phyloP scores from a whole-genome alignment of 345 rosid genomes.

The Linum trigynum region DNA sequence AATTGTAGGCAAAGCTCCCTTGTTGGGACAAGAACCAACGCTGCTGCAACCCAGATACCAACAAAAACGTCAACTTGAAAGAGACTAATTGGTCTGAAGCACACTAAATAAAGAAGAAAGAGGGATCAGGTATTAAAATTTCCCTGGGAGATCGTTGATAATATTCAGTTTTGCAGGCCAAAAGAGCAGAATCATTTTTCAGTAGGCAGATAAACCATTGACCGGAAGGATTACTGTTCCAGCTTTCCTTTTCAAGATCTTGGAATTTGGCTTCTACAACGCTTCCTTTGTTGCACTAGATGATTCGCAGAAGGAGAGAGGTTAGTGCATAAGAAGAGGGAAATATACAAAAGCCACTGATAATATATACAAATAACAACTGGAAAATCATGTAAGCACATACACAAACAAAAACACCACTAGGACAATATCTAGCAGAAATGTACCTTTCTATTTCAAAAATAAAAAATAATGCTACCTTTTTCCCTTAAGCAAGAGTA shows the following conservation, averaged over 20 bases:
- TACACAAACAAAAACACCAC: background rate
- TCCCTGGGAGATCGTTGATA: slow-evolving; percentile 84
- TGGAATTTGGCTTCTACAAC: slow-evolving; percentile 72
- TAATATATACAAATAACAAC: too few relatives aligned
- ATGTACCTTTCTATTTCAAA: background rate
- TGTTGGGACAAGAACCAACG: slow-evolving; percentile 87
- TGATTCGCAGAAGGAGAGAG: too few relatives aligned
- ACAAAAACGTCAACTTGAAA: slow-evolving; percentile 10
- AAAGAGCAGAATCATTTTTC: slow-evolving; percentile 26
- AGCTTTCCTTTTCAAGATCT: slow-evolving; percentile 71
- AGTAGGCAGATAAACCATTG: slow-evolving; percentile 41
- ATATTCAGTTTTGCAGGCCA: slow-evolving; percentile 79
- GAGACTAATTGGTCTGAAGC: slow-evolving; percentile 25
- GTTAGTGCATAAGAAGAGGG: slow-evolving; percentile 6
- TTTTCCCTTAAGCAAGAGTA: slow-evolving; percentile 85
- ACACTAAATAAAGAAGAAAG: slow-evolving; percentile 13
- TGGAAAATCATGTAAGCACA: slow-evolving; percentile 5
- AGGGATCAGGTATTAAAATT: slow-evolving; percentile 72
- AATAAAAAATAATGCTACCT: slow-evolving; percentile 22
- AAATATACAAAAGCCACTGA: background rate
- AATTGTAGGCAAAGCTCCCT: too few relatives aligned
- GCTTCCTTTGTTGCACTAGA: slow-evolving; percentile 27
- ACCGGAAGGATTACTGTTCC: slow-evolving; percentile 33
- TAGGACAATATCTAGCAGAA: background rate
- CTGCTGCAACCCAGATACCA: slow-evolving; percentile 49